Evolutionary conservation across 2,329 filamentous ascomycete genomes (phyloP), one percentile per base, ranked within the genome.

Genomic region (Sporothrix brasiliensis): DNA sequence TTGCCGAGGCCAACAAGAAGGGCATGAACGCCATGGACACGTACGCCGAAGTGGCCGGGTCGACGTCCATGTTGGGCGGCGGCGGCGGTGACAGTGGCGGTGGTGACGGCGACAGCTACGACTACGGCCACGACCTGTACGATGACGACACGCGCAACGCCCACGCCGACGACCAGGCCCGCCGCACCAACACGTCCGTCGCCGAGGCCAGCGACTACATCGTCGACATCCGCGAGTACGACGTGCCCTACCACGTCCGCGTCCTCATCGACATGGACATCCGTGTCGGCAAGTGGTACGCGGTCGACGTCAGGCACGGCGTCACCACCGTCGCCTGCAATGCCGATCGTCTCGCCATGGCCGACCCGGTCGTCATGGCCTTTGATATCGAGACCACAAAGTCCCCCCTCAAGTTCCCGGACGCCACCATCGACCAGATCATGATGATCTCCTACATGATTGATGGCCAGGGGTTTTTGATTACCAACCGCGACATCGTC

Each of bases 381-480:
- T 99, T 90, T 81, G 95, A 99, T 88, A 99, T 99, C 77, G 95
- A 99, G 81, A 99, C 95, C 2, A 94, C 92, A 5, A 99, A 99
- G 78, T 84, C 95, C 19, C 95, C 96, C 1, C 84, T 99, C 69
- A 99, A 99, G 79, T 99, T 99, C 76, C 96, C 95, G 34, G 96
- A 99, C 78, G 90, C 95, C 1, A 87, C 93, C 4, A 90, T 97
- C 73, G 95, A 99, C 81, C 94, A 97, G 79, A 91, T 99, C 77
- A 99, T 99, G 94, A 99, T 99, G 95, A 94, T 99, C 79, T 99
- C 96, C 44, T 99, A 99, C 83, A 99, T 99, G 96, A 98, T 99
- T 76, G 95, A 99, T 76, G 96, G 95, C 0, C 94, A 97, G 80
- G 95, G 95, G 4, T 99, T 98, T 76, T 84, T 99, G 49, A 98